phyloP scores from a whole-genome alignment of 2,329 filamentous ascomycete genomes.

The Dissoconium aciculare region DNA sequence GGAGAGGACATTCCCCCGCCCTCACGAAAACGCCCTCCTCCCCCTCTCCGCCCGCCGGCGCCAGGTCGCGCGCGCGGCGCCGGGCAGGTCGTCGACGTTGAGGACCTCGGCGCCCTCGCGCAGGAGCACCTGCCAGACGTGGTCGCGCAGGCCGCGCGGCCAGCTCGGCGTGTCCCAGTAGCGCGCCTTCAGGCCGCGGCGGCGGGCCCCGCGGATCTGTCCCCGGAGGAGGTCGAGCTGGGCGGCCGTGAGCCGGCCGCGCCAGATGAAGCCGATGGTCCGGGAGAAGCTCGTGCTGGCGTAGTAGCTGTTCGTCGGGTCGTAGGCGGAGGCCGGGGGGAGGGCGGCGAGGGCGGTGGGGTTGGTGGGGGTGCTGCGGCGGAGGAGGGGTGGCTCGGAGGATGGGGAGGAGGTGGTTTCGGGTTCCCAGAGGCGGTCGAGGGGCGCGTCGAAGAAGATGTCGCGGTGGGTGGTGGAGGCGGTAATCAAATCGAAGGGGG shows the following conservation, averaged over 20 bases:
- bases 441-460: conserved; percentile 45
- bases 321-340: conserved; percentile 32
- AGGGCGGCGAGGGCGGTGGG: conserved; percentile 17
- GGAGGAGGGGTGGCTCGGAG: background rate
- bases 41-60: too few species aligned
- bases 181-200: conserved; percentile 38
- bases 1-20: too few species aligned
- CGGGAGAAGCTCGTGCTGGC: conserved; percentile 44
- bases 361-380: conserved; percentile 9
- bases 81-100: conserved; percentile 43
- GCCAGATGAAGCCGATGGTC: conserved; percentile 35
- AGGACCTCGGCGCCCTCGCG: conserved; percentile 41
- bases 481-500: conserved; percentile 42
- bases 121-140: conserved; percentile 39
- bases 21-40: too few species aligned
- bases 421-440: conserved; percentile 31
- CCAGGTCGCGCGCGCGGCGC: conserved; percentile 37
- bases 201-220: conserved; percentile 39
- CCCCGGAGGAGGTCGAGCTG: conserved; percentile 35
- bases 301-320: conserved; percentile 48
- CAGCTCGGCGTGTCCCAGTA: conserved; percentile 44
- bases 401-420: conserved; percentile 1
- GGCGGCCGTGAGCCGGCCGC: conserved; percentile 30
- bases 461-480: conserved; percentile 42
- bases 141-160: conserved; percentile 39